Evolutionary conservation across 108 stramenopile genomes (phyloP), one percentile per base, ranked within the genome.

Genomic region (Pseudonitzschia pungens): DNA sequence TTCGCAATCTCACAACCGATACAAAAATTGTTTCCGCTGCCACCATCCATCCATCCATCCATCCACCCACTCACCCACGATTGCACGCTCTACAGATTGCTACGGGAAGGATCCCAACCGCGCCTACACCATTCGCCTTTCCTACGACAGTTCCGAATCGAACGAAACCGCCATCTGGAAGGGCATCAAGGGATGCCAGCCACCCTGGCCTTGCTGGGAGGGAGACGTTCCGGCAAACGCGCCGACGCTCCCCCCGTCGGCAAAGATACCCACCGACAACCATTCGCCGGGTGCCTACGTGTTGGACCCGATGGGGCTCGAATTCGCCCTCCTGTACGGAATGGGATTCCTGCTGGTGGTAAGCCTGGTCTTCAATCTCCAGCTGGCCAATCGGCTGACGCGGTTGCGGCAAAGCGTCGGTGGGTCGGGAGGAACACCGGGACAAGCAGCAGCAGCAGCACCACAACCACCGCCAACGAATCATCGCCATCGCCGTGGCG

Each of bases 201-300:
- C 21, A 3, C 45, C 60, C 21, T 65, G 59, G 33, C 76, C 76
- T 2, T 77, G 76, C 52, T 77, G 76, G 76, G 42, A 36, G 15
- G 51, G 33, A 4, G 69, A 70, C 36, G 44, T 60, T 5, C n/a
- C 26, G n/a, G 64, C 36, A 40, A 9, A 33, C 31, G 26, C 45
- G 2, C 20, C 57, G 8, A 9, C 57, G 9, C 29, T 31, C 9
- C 57, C 60, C 2, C 60, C 60, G 6, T 40, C 60, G n/a, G 36
- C n/a, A 8, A 33, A 40, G 29, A 50, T 67, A 26, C 66, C 66
- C n/a, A 48, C n/a, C 44, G 48, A 51, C 0, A 67, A 67, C 36
- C 14, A 48, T n/a, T 7, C 66, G 27, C n/a, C 22, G 27, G 66
- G 43, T 0, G 21, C 31, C 14, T 67, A 67, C 45, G 66, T 67